Evolutionary conservation across 805 yeast species (phyloP).

Genomic region (Kodamaea kakaduensis): DNA sequence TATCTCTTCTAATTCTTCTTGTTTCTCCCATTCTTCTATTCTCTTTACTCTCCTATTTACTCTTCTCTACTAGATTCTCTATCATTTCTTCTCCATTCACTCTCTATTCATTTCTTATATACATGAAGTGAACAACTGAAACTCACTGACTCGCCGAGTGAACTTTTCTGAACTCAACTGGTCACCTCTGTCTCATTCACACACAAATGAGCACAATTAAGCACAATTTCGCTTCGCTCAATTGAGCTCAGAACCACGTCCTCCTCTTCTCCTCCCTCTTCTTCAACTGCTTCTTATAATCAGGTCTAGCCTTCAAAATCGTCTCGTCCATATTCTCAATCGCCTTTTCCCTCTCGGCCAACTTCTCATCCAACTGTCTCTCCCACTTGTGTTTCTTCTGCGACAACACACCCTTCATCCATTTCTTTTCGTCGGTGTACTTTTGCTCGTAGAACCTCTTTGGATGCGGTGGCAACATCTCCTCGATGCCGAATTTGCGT

Average conservation of each 20-base stretch:
- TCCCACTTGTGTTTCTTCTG: constrained; percentile 86
- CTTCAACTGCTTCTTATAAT: constrained; percentile 37
- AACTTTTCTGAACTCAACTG: too few relatives aligned
- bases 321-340: constrained; percentile 61
- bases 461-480: constrained; percentile 65
- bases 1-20: too few relatives aligned
- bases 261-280: constrained; percentile 33
- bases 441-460: constrained; percentile 78
- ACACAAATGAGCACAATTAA: too few relatives aligned
- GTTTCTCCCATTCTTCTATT: too few relatives aligned
- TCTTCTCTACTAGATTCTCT: too few relatives aligned
- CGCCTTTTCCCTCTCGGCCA: constrained; percentile 61
- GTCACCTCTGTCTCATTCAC: too few relatives aligned
- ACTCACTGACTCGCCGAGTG: too few relatives aligned
- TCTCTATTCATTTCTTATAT: too few relatives aligned
- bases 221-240: too few relatives aligned
- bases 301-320: constrained; percentile 57
- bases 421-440: constrained; percentile 54
- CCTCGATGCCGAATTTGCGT: constrained; percentile 71
- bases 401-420: constrained; percentile 69
- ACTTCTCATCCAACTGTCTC: constrained; percentile 56
- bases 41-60: too few relatives aligned
- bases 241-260: constrained; percentile 35
- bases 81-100: too few relatives aligned
- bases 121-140: too few relatives aligned